phyloP scores from a whole-genome alignment of 2,329 filamentous ascomycete species.

The Hymenotorrendiella dingleyae region DNA sequence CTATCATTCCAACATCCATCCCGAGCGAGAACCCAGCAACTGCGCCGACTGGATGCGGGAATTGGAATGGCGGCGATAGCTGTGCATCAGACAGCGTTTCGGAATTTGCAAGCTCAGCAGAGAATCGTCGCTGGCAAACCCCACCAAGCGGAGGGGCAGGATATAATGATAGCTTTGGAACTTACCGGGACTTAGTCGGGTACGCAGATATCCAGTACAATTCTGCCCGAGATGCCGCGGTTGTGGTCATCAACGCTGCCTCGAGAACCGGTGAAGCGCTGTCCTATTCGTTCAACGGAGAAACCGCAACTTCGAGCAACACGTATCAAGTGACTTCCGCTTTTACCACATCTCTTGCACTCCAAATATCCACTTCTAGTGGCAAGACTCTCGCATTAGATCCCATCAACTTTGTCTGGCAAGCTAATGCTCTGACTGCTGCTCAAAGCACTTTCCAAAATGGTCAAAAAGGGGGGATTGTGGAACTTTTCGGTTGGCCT shows the following conservation, averaged over 20 bases:
- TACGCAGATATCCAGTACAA: conserved; percentile 31
- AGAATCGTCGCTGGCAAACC: conserved; percentile 29
- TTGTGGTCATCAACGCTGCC: conserved; percentile 26
- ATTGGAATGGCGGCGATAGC: conserved; percentile 27
- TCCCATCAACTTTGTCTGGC: conserved; percentile 28
- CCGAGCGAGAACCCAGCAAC: conserved; percentile 21
- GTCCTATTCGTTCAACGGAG: conserved; percentile 17
- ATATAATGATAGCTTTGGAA: conserved; percentile 24
- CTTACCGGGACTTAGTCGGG: conserved; percentile 25
- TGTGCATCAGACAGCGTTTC: conserved; percentile 18
- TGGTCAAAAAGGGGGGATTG: conserved; percentile 28
- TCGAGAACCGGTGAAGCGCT: conserved; percentile 23
- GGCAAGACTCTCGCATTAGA: conserved; percentile 24
- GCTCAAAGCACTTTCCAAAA: conserved; percentile 23
- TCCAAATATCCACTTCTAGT: conserved; percentile 21
- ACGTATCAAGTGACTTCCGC: conserved; percentile 21
- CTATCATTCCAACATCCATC: conserved; percentile 21
- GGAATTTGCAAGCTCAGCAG: conserved; percentile 21
- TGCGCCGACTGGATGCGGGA: conserved; percentile 24
- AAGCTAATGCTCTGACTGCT: conserved; percentile 21
- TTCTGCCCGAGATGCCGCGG: conserved; percentile 22
- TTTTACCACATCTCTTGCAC: conserved; percentile 16
- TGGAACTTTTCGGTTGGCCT: conserved; percentile 30
- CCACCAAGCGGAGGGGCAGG: conserved; percentile 19
- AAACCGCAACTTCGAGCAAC: conserved; percentile 15